Conservation (phyloP, 2,329 filamentous ascomycete species). For the Alternaria brassicae region DNA sequence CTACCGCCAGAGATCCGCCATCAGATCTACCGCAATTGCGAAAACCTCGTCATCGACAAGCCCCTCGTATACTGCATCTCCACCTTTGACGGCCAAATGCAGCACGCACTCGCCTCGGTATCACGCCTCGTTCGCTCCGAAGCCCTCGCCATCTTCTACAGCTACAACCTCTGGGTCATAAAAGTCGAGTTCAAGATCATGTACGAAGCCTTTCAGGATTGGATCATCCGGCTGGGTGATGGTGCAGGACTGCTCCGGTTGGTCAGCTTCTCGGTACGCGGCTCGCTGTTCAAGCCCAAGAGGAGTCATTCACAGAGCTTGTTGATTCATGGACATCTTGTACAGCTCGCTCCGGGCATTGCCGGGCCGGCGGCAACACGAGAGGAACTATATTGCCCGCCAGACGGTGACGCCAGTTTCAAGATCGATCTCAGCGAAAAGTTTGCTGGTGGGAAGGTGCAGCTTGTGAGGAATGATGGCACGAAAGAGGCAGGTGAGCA, state of each 20-base stretch:
- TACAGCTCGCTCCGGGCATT: constrained; percentile 25
- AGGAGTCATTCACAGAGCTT: constrained; percentile 33
- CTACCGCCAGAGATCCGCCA: constrained; percentile 49
- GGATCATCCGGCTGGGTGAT: constrained; percentile 47
- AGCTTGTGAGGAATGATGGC: constrained; percentile 45
- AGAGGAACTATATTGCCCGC: constrained; percentile 36
- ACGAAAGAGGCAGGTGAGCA: constrained; percentile 39
- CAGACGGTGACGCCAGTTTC: constrained; percentile 50
- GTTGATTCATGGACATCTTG: constrained; percentile 29
- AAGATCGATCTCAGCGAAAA: constrained; percentile 49
- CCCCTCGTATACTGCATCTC: constrained; percentile 53
- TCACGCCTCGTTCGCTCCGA: constrained; percentile 46
- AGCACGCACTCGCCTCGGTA: constrained; percentile 48
- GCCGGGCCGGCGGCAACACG: constrained; percentile 19
- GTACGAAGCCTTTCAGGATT: constrained; percentile 50
- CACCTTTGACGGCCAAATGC: constrained; percentile 46
- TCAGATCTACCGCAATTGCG: constrained; percentile 48
- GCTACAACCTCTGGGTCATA: constrained; percentile 51
- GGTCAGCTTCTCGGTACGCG: constrained; percentile 44
- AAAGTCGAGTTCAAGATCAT: constrained; percentile 51
- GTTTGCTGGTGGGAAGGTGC: constrained; percentile 39
- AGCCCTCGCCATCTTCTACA: constrained; percentile 51
- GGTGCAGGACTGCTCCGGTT: constrained; percentile 41
- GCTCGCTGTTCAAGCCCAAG: constrained; percentile 43
- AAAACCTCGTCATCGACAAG: constrained; percentile 44